Evolutionary conservation across 2,329 filamentous ascomycete genomes (phyloP), one percentile per base, ranked within the genome.

Genomic region (Alternaria metachromatica): DNA sequence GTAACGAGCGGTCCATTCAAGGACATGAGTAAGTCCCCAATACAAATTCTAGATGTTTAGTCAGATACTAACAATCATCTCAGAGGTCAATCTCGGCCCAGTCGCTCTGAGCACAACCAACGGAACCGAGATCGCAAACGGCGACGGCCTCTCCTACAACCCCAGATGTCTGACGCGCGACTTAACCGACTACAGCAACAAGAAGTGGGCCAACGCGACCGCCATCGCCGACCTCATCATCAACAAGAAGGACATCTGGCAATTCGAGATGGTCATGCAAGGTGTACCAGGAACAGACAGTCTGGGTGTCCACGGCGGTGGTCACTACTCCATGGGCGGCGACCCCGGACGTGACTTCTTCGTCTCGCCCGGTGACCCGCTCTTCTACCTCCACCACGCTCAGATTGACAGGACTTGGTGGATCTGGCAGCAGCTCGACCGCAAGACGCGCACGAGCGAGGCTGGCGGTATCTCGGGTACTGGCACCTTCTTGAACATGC

Each of bases 1-100:
- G 79, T 89, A 5, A 78, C 73, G 10, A 78, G 76, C 1, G 86
- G 86, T 0, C 86, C 86, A 0, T 87, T 87, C 76, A 82, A 79
- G 63, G 78, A 87, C 55, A 67, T 72, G 62, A 69, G 60, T 63
- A 54, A 60, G 60, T 51, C 2, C 3, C 6, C 15, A 2, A 11
- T 45, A 18, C 1, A 8, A 3, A 11, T 5, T 2, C 8, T 0
- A 7, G 3, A 55, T 12, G 1, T 6, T 23, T 7, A 25, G 4
- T 11, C 20, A 25, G 8, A 12, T 15, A 25, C 46, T 58, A 11
- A 33, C n/a, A 11, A 10, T 13, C 2, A n/a, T 13, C 13, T 11
- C 13, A 62, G 60, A 46, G 6, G 69, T 74, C 48, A 69, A 69
- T 37, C 65, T 71, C 30, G 66, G 67, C 9, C 68, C 68, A 6